Evolutionary conservation across 345 rosid species (phyloP).

Genomic region (Erysimum cheiranthoides): DNA sequence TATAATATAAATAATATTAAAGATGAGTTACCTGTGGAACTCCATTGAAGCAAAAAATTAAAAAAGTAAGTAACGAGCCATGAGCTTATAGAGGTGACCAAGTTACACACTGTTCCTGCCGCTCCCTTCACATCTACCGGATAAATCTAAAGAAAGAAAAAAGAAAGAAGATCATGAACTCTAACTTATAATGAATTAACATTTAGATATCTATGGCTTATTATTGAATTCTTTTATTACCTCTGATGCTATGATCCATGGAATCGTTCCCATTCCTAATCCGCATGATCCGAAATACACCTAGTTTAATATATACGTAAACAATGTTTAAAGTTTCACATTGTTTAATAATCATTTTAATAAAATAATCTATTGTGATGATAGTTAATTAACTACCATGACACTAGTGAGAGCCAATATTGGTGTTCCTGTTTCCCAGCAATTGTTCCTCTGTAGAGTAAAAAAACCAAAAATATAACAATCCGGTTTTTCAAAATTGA

Average conservation of each 20-base stretch:
- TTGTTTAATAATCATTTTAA: background rate
- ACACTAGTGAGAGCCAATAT: conserved; percentile 47
- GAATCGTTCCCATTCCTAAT: conserved; percentile 57
- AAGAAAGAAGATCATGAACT: background rate
- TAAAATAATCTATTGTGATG: background rate
- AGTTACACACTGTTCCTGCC: conserved; percentile 60
- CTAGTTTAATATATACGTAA: conserved; percentile 28
- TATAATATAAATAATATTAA: background rate
- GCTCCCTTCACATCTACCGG: conserved; percentile 62
- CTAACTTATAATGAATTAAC: background rate
- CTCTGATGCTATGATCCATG: conserved; percentile 58
- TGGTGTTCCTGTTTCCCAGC: conserved; percentile 47
- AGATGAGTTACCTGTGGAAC: conserved; percentile 49
- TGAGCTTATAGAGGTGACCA: conserved; percentile 54
- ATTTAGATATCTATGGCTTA: background rate
- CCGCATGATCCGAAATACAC: conserved; percentile 50
- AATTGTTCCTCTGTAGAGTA: conserved; percentile 53
- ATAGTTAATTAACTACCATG: conserved; percentile 31
- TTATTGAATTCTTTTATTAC: conserved; percentile 1
- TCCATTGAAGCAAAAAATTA: conserved; percentile 60
- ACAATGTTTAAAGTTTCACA: background rate
- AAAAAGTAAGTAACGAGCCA: conserved; percentile 58
- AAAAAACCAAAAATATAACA: background rate
- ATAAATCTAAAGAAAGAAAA: conserved; percentile 43
- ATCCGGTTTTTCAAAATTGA: background rate